Percentiles rank a stretch among this genome's conserved stretches.
Evolutionary conservation across 371 early-diverging fungal species (phyloP).

Genomic region (Haplosporangium sp.): DNA sequence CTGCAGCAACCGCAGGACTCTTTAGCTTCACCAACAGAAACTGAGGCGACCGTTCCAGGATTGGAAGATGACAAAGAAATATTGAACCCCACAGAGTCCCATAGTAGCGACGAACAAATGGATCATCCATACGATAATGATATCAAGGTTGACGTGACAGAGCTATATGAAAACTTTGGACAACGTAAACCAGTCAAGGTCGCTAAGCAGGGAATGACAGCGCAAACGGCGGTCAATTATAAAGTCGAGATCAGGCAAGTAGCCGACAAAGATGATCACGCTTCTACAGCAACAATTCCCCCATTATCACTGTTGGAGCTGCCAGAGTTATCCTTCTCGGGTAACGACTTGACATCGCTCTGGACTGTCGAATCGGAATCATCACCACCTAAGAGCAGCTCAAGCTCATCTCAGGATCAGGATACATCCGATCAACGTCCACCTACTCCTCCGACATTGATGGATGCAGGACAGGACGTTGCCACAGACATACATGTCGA

Average conservation of each 20-base stretch:
- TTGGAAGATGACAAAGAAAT: too few species aligned
- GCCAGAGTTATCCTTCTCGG: slow-evolving; percentile 39
- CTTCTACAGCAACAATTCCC: not conserved
- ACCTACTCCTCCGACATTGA: too few species aligned
- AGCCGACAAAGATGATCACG: not conserved
- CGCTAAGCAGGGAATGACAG: not conserved
- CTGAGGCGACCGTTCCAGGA: not conserved
- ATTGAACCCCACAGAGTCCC: too few species aligned
- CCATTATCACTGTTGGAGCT: slow-evolving; percentile 7
- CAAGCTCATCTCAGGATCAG: too few species aligned
- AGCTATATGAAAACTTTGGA: slow-evolving; percentile 30
- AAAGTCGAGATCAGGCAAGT: not conserved
- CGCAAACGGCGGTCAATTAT: not conserved
- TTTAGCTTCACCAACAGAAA: not conserved
- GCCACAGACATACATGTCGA: not conserved
- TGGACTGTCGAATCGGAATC: slow-evolving; percentile 6
- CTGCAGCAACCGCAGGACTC: not conserved
- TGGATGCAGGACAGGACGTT: too few species aligned
- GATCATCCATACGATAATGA: slow-evolving; percentile 10
- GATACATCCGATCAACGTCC: too few species aligned
- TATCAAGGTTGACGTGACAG: slow-evolving; percentile 50
- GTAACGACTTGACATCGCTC: slow-evolving; percentile 28
- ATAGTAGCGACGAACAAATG: not conserved
- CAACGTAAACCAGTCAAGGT: not conserved
- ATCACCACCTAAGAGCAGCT: too few species aligned